These are phyloP conservation scores for Cryptococcus sp. DNA, from an alignment of 1,284 basidiomycete genomes.

Conservation along the genomic window DNA sequence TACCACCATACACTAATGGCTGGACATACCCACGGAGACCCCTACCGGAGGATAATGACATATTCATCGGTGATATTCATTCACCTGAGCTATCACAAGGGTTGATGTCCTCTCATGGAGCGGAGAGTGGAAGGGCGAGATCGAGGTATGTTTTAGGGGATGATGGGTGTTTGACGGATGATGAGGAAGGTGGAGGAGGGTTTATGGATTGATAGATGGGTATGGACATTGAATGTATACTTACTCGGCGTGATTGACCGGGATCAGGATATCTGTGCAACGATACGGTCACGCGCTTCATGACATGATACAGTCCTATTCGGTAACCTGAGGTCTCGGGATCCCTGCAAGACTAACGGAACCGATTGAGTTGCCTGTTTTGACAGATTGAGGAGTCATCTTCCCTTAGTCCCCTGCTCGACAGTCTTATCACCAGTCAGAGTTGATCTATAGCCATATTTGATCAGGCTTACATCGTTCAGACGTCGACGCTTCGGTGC, in stretches of 20 bases:
- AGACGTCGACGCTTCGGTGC: no score
- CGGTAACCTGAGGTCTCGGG: no score
- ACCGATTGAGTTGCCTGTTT: no score
- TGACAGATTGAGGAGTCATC: no score
- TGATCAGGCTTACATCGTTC: no score
- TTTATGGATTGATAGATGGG: slow-evolving; percentile 24
- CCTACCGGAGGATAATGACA: slow-evolving; percentile 15
- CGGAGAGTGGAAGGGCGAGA: slow-evolving; percentile 48
- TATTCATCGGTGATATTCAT: slow-evolving; percentile 15
- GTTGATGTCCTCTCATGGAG: slow-evolving; percentile 9
- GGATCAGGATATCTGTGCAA: not conserved
- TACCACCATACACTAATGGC: slow-evolving; percentile 81
- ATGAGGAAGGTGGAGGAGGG: slow-evolving; percentile 49
- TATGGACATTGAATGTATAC: not conserved
- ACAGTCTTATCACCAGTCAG: no score
- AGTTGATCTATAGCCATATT: no score
- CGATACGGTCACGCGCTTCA: not conserved
- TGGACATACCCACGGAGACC: slow-evolving; percentile 54
- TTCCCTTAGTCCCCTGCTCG: no score
- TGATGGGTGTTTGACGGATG: slow-evolving; percentile 55
- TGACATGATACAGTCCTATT: no score
- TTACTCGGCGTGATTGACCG: not conserved
- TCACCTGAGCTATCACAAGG: slow-evolving; percentile 32
- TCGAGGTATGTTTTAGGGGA: slow-evolving; percentile 48
- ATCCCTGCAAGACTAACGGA: no score